Percentiles rank a stretch among this genome's conserved stretches.
phyloP scores from a whole-genome alignment of 1,284 basidiomycete genomes.

The Tetrapyrgos nigripes region DNA sequence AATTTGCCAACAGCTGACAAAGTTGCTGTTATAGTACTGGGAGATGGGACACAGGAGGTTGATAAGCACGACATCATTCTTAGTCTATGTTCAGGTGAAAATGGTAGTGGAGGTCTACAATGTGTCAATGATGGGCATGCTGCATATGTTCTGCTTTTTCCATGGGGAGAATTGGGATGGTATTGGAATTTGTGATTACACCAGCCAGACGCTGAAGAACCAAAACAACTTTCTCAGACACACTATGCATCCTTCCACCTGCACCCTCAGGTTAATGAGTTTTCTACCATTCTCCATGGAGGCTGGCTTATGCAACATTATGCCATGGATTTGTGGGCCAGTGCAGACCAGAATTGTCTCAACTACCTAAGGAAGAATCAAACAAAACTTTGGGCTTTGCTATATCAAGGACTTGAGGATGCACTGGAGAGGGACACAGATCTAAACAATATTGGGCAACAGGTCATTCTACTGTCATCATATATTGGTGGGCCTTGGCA shows the following conservation, averaged over 20 bases:
- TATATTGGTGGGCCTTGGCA: constrained; percentile 43
- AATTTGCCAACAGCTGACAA: constrained; percentile 46
- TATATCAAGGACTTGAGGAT: constrained; percentile 45
- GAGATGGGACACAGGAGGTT: constrained; percentile 16
- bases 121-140: constrained; percentile 44
- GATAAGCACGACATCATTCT: constrained; percentile 40
- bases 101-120: constrained; percentile 19
- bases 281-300: constrained; percentile 38
- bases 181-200: constrained; percentile 32
- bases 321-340: constrained; percentile 41
- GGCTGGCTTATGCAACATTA: constrained; percentile 49
- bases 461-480: constrained; percentile 46
- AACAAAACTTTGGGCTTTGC: constrained; percentile 37
- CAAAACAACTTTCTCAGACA: constrained; percentile 30
- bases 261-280: constrained; percentile 31
- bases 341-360: constrained; percentile 38
- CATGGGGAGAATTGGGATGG: constrained; percentile 45
- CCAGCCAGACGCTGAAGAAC: constrained; percentile 7
- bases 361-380: constrained; percentile 42
- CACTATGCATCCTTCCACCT: constrained; percentile 39
- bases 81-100: background rate
- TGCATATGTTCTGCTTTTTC: constrained; percentile 42
- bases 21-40: constrained; percentile 43
- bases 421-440: constrained; percentile 27
- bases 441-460: constrained; percentile 36